phyloP scores from a whole-genome alignment of 176 grass and related monocot species.

The barley (Hordeum vulgare) region MorexV3_pseudomolecules_assembly NC_058518.1:407795893-407796392 shows the following conservation, averaged over 20 bases:
- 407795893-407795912: slow-evolving; percentile 90
- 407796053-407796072: slow-evolving; percentile 82
- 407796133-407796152: slow-evolving; percentile 78
- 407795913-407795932: slow-evolving; percentile 92
- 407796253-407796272: background rate
- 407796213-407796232: background rate
- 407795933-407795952: slow-evolving; percentile 64
- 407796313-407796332: background rate
- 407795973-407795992: slow-evolving; percentile 78
- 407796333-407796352: background rate
- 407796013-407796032: slow-evolving; percentile 71
- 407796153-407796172: slow-evolving; percentile 85
- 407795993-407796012: slow-evolving; percentile 67
- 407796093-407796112: slow-evolving; percentile 77
- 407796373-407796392: background rate
- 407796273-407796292: background rate
- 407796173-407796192: slow-evolving; percentile 19
- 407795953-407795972: slow-evolving; percentile 84
- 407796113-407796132: slow-evolving; percentile 74
- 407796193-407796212: background rate
- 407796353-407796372: background rate
- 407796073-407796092: slow-evolving; percentile 55
- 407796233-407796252: background rate
- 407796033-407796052: slow-evolving; percentile 89
- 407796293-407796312: background rate